Conservation (phyloP, 2,329 filamentous ascomycete species). For the Apiospora phragmitis region DNA sequence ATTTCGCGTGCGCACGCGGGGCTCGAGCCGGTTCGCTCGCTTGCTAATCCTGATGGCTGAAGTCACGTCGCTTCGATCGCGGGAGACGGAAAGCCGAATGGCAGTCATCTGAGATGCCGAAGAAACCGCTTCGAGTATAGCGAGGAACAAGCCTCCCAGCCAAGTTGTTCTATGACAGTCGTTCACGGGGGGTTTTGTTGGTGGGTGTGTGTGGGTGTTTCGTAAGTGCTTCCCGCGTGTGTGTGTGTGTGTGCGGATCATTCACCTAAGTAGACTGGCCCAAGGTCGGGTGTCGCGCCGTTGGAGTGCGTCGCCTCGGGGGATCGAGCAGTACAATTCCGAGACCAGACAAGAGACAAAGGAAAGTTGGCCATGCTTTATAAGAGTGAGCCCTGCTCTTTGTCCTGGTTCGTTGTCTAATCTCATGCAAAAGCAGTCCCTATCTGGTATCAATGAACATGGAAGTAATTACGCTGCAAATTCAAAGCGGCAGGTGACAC, state of each 20-base stretch:
- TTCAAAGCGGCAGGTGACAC: slow-evolving; percentile 5
- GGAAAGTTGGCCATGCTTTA: background rate
- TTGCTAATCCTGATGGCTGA: background rate
- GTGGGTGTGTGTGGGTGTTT: background rate
- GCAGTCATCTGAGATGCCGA: background rate
- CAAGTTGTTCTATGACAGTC: background rate
- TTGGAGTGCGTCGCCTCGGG: background rate
- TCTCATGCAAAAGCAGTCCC: background rate
- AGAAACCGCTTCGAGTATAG: slow-evolving; percentile 1
- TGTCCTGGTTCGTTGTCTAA: background rate
- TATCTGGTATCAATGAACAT: background rate
- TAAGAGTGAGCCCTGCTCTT: background rate
- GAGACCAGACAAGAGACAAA: background rate
- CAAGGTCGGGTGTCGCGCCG: background rate
- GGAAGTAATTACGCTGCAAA: background rate
- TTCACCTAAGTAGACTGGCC: background rate
- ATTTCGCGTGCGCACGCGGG: background rate
- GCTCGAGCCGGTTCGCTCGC: background rate
- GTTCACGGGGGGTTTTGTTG: background rate
- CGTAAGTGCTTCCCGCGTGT: background rate
- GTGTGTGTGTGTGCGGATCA: background rate
- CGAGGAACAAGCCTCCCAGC: background rate
- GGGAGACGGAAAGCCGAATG: background rate
- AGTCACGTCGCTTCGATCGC: background rate
- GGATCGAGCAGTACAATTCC: background rate